These are phyloP conservation scores for Amanita exitialis DNA, from an alignment of 768 basidiomycete species.

Conservation along the genomic window DNA sequence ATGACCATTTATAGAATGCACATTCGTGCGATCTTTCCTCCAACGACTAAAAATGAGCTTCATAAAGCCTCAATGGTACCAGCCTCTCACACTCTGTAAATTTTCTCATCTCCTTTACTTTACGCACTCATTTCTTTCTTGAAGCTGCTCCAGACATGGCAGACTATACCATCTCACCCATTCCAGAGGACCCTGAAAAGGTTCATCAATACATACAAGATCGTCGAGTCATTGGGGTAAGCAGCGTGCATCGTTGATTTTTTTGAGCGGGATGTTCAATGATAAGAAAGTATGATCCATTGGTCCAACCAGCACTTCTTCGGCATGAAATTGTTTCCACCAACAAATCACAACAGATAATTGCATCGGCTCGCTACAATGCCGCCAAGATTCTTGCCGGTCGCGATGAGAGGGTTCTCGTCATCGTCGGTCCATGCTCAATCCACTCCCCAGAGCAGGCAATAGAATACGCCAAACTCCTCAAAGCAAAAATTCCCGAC, in stretches of 20 bases:
- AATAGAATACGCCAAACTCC: conserved; percentile 66
- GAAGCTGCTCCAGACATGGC: conserved; percentile 37
- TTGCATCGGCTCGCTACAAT: conserved; percentile 69
- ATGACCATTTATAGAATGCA: neutral
- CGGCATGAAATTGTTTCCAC: conserved; percentile 76
- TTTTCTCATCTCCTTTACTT: conserved; percentile 11
- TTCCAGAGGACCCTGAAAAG: conserved; percentile 54
- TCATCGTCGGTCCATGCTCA: conserved; percentile 93
- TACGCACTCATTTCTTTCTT: conserved; percentile 8
- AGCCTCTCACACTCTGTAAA: conserved; percentile 27
- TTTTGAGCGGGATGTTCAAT: conserved; percentile 4
- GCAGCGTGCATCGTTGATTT: conserved; percentile 12
- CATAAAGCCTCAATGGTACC: conserved; percentile 22
- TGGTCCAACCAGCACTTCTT: conserved; percentile 87
- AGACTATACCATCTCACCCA: conserved; percentile 41
- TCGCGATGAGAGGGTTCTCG: conserved; percentile 76
- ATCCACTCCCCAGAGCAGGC: conserved; percentile 88
- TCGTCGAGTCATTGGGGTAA: conserved; percentile 69
- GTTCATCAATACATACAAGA: conserved; percentile 73
- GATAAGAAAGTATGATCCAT: conserved; percentile 74
- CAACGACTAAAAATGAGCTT: conserved; percentile 11
- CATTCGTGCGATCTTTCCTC: neutral
- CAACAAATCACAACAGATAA: conserved; percentile 55
- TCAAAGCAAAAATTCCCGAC: conserved; percentile 53
- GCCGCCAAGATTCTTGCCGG: conserved; percentile 77